Evolutionary conservation across 441 rosid genomes (phyloP).

Genomic region (Gossypium laxum): DNA sequence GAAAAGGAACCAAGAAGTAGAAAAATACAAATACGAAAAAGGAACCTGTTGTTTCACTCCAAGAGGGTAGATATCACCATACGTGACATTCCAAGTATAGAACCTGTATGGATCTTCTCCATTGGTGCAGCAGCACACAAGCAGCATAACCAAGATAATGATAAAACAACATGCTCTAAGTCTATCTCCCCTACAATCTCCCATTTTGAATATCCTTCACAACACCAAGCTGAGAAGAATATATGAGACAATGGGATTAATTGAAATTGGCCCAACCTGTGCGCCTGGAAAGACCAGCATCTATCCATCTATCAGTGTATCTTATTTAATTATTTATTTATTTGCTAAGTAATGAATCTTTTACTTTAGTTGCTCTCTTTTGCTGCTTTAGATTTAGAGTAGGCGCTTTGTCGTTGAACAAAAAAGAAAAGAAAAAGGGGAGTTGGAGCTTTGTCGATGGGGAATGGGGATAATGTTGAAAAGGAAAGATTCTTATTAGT

Average conservation of each 20-base stretch:
- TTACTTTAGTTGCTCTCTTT: constrained; percentile 8
- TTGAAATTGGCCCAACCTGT: not conserved
- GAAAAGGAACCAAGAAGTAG: not conserved
- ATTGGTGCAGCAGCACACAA: constrained; percentile 11
- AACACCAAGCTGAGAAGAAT: not conserved
- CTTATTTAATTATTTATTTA: not conserved
- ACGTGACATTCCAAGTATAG: constrained; percentile 71
- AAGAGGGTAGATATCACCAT: constrained; percentile 71
- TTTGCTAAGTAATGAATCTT: not conserved
- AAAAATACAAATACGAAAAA: not conserved
- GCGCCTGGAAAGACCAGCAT: not conserved
- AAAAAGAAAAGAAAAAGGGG: not conserved
- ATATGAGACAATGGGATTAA: not conserved
- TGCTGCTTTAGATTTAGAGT: constrained; percentile 16
- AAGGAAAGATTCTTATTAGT: not conserved
- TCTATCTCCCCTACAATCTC: not conserved
- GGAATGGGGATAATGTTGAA: not conserved
- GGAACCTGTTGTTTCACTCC: constrained; percentile 70
- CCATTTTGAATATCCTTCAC: not conserved
- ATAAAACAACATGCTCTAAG: constrained; percentile 1
- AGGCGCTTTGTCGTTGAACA: constrained; percentile 13
- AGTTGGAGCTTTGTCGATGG: constrained; percentile 12
- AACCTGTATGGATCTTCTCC: constrained; percentile 76
- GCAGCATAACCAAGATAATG: constrained; percentile 4
- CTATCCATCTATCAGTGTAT: not conserved